Conservation (phyloP, 2,329 filamentous ascomycete species). For the Claviceps fusiformis region DNA sequence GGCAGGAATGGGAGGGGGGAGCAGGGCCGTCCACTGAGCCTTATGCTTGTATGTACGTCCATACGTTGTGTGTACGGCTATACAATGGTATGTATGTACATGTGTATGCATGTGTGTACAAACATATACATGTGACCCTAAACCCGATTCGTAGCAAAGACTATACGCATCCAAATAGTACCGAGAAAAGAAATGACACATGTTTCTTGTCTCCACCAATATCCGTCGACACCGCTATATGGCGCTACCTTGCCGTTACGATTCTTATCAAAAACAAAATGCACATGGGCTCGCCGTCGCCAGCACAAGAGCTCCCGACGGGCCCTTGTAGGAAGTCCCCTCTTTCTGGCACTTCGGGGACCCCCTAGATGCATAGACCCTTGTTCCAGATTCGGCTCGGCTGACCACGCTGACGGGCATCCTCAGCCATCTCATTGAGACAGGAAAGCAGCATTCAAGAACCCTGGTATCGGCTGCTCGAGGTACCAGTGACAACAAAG, state of each 20-base stretch:
- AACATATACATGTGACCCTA: neutral
- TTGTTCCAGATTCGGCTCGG: neutral
- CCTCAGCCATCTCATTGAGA: neutral
- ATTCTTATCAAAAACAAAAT: too few species aligned
- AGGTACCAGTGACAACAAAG: neutral
- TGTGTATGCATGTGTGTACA: too few species aligned
- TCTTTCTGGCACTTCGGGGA: neutral
- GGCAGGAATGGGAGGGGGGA: too few species aligned
- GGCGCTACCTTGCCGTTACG: too few species aligned
- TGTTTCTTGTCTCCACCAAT: neutral
- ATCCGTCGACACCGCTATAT: neutral
- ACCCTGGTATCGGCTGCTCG: neutral
- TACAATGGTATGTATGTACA: too few species aligned
- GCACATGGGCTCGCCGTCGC: too few species aligned
- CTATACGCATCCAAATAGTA: neutral
- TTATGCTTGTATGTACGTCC: neutral
- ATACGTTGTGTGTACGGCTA: too few species aligned
- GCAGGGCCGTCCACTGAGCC: too few species aligned
- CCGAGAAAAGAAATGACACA: neutral
- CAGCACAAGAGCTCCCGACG: too few species aligned
- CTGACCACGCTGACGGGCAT: neutral
- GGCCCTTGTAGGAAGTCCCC: too few species aligned
- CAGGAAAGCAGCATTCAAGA: neutral
- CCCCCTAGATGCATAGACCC: neutral
- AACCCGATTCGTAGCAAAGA: neutral